A percentile compares a stretch with the other conserved stretches of the same genome.
Evolutionary conservation across 192 early-diverging fungal species (phyloP).

Genomic region (Backusella tarrabulga): DNA sequence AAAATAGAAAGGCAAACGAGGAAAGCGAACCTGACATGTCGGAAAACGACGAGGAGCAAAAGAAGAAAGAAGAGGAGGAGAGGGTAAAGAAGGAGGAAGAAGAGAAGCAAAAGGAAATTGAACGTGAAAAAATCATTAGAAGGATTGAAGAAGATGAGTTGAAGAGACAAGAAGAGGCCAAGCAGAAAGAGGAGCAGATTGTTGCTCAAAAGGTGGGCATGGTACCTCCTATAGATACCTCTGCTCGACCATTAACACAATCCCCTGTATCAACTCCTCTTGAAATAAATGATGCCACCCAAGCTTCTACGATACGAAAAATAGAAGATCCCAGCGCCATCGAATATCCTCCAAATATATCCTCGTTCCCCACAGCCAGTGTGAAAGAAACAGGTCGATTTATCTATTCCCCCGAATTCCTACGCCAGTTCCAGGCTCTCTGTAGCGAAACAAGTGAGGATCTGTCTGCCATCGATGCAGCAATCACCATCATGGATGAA

Average conservation of each 20-base stretch:
- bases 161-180: neutral
- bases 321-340: constrained; percentile 49
- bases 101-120: constrained; percentile 27
- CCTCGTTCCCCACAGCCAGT: constrained; percentile 38
- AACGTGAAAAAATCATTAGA: neutral
- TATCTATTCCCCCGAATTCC: constrained; percentile 72
- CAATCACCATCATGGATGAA: constrained; percentile 32
- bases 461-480: constrained; percentile 42
- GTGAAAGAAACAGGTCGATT: constrained; percentile 58
- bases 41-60: constrained; percentile 35
- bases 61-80: constrained; percentile 15
- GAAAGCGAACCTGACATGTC: constrained; percentile 25
- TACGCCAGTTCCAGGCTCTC: constrained; percentile 72
- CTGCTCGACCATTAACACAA: constrained; percentile 17
- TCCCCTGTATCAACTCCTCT: neutral
- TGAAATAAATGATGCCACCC: neutral
- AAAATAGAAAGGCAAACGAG: neutral
- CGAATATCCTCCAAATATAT: constrained; percentile 47
- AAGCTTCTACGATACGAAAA: neutral
- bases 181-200: neutral
- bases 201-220: neutral
- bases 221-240: constrained; percentile 8
- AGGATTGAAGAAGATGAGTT: neutral
- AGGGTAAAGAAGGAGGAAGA: constrained; percentile 13
- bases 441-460: constrained; percentile 63